Conservation (phyloP, 2,329 filamentous ascomycete species). For the Thielaviopsis musarum region DNA sequence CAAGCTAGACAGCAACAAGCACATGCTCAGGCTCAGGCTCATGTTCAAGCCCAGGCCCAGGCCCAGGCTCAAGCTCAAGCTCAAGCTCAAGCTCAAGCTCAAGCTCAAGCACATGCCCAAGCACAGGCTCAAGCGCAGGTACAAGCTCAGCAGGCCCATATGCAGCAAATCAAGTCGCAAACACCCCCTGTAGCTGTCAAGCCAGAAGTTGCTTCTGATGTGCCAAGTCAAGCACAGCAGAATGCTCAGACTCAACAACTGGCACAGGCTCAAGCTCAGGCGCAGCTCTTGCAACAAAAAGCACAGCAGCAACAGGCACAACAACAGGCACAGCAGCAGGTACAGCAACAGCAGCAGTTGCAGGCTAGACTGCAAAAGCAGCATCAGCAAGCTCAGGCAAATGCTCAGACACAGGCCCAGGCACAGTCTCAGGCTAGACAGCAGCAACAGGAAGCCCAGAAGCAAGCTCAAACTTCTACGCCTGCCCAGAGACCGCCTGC, state of each 20-base stretch:
- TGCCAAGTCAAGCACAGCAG: background rate
- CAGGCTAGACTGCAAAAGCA: background rate
- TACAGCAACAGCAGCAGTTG: background rate
- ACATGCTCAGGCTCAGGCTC: background rate
- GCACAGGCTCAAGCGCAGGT: slow-evolving; percentile 7
- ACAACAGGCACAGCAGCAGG: background rate
- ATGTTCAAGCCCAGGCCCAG: slow-evolving; percentile 4
- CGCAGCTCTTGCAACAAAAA: background rate
- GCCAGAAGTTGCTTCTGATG: background rate
- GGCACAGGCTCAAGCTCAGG: background rate
- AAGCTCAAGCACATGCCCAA: slow-evolving; percentile 2
- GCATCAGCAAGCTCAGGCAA: background rate
- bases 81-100: background rate
- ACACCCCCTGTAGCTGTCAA: background rate
- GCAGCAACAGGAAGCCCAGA: background rate
- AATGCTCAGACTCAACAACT: background rate
- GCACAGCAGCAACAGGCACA: background rate
- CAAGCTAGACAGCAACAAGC: background rate
- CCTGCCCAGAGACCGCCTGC: background rate
- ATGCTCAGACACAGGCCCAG: background rate
- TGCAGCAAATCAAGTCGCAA: background rate
- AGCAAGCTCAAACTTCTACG: background rate
- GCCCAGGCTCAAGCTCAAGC: background rate
- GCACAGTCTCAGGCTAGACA: background rate
- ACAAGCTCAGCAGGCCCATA: slow-evolving; percentile 5